These are phyloP conservation scores for Mycena capillaripes DNA, from an alignment of 768 basidiomycete species.

Conservation along the genomic window DNA sequence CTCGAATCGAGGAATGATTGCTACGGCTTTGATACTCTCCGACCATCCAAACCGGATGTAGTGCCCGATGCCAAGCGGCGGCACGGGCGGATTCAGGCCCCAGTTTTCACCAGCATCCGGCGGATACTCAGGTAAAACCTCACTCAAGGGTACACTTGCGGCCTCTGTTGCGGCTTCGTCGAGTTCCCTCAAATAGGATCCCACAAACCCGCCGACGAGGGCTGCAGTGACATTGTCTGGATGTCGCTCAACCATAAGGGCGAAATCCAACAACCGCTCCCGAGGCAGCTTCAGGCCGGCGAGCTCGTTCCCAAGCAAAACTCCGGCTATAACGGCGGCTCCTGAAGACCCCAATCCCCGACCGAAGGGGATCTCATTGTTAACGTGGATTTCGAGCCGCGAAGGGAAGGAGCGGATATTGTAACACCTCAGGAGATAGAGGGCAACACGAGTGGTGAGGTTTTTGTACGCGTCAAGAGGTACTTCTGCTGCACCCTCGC, in stretches of 20 bases:
- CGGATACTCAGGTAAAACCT: constrained; percentile 97
- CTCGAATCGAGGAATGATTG: constrained; percentile 96
- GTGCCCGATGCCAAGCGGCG: constrained; percentile 93
- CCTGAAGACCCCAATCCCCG: constrained; percentile 98
- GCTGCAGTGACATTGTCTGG: constrained; percentile 99
- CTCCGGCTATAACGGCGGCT: constrained; percentile 98
- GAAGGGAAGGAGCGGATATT: constrained; percentile 81
- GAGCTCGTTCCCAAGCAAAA: constrained; percentile 89
- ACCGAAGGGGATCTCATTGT: constrained; percentile 98
- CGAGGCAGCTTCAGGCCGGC: constrained; percentile 78
- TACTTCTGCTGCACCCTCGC: constrained; percentile 92
- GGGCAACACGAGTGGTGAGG: constrained; percentile 95
- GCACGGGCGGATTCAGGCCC: constrained; percentile 90
- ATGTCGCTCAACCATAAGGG: constrained; percentile 98
- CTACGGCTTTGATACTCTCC: constrained; percentile 87
- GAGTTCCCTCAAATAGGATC: constrained; percentile 93
- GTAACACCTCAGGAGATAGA: constrained; percentile 97
- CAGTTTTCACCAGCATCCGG: constrained; percentile 92
- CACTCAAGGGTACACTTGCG: constrained; percentile 92
- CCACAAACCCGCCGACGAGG: constrained; percentile 96
- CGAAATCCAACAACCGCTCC: constrained; percentile 91
- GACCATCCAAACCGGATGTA: constrained; percentile 93
- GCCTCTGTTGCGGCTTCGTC: constrained; percentile 85
- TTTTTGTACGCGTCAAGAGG: constrained; percentile 97
- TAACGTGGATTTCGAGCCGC: constrained; percentile 78